Evolutionary conservation across 345 rosid genomes (phyloP), one percentile per base, ranked within the genome.

Genomic region (Pistacia atlantica): DNA sequence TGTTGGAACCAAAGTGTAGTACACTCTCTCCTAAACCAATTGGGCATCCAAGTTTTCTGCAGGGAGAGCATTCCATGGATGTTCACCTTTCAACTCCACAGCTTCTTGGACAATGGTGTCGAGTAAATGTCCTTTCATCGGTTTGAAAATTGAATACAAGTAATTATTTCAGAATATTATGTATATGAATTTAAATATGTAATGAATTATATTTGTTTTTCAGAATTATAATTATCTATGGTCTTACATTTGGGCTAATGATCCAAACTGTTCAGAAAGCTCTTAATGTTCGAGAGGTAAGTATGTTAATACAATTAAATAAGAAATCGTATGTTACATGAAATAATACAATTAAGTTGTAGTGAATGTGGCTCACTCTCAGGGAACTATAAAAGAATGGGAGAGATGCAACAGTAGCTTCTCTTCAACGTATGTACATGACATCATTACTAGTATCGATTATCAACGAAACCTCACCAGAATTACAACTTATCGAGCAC

Each of bases 181-280:
- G 33, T 1, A 1, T 31, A 31, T 31, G 33, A 31, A 31, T 46
- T 1, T 5, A 46, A 46, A 5, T 10, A 46, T 46, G 3, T 46
- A 10, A 46, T 10, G 51, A 10, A 6, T 46, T 46, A 10, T 46
- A 4, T 46, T 46, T 46, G 9, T 48, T 66, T 11, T 70, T 79
- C 73, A 83, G 89, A 67, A 58, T 18, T 33, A 74, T 37, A 57
- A 78, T 17, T 73, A 77, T 4, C 51, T 78, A 7, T 70, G 59
- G 16, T 66, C 71, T 22, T 68, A 63, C 75, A 28, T 20, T n/a
- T 87, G 90, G 90, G 84, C 87, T 11, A 84, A 87, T 77, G 78
- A 84, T 22, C 74, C 74, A 35, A 12, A n/a, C 64, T 46, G 85
- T 83, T 57, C 86, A 67, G 52, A 73, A 75, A 5, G 86, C 82